Evolutionary conservation across 805 yeast genomes (phyloP).

Genomic region (Barnettozyma siamensis): DNA sequence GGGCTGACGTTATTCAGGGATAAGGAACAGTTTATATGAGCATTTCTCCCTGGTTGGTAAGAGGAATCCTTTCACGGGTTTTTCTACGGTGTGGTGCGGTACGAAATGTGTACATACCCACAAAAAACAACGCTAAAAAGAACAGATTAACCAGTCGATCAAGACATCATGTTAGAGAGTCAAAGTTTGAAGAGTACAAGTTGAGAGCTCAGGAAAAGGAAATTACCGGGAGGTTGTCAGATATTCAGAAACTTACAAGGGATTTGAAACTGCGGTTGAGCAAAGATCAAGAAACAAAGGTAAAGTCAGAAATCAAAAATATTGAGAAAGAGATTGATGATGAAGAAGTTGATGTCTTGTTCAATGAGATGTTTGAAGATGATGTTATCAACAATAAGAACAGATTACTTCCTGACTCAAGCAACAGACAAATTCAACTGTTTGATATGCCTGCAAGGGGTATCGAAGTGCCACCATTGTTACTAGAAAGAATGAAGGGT

Average conservation of each 20-base stretch:
- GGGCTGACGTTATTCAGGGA: no score
- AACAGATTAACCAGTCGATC: neutral
- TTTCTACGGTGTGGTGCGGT: neutral
- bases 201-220: constrained; percentile 1
- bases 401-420: constrained; percentile 1
- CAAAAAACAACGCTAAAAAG: neutral
- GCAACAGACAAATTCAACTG: constrained; percentile 4
- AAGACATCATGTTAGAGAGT: neutral
- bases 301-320: constrained; percentile 11
- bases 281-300: constrained; percentile 12
- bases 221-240: constrained; percentile 16
- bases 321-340: constrained; percentile 15
- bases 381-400: neutral
- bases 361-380: constrained; percentile 11
- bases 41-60: no score
- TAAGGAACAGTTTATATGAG: neutral
- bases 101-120: constrained; percentile 3
- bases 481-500: constrained; percentile 36
- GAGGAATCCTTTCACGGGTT: neutral
- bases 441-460: constrained; percentile 24
- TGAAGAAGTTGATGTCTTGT: constrained; percentile 18
- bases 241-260: constrained; percentile 15
- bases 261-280: constrained; percentile 13
- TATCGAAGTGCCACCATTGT: constrained; percentile 28
- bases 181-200: neutral